Evolutionary conservation across 2,329 filamentous ascomycete genomes (phyloP), one percentile per base, ranked within the genome.

Genomic region (Aspergillus oerlinghausenensis): DNA sequence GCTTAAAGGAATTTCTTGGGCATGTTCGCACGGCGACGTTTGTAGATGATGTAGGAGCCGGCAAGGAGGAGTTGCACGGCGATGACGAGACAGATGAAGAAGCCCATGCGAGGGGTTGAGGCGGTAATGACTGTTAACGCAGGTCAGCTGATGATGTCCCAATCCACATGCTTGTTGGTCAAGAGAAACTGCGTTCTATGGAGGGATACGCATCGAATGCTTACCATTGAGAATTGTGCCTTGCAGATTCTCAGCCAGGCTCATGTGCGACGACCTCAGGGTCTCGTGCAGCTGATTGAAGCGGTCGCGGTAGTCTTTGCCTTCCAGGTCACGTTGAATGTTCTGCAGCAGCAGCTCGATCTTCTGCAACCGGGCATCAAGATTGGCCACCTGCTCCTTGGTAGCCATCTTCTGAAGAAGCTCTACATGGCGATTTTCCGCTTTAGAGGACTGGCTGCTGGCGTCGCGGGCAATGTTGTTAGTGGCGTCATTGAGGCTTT

Each of bases 1-100:
- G 51, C 57, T 70, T 79, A 96, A 70, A 96, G 77, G 74, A 92
- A 97, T 78, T 97, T 97, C 82, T 96, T 96, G n/a, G 90, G 90
- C 73, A 86, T 84, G 61, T 81, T 85, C 42, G 84, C 81, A 75
- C 88, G 84, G 69, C 88, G 86, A 65, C 86, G 83, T 82, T 96
- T 96, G 77, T 96, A 96, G 57, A 87, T 70, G 40, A 90, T 73
- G 70, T 92, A 96, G 1, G 80, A 83, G 2, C 75, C 84, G 0
- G 84, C 84, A 32, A 95, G 78, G 63, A 91, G 70, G 50, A 89
- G 69, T 75, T 97, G 92, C 61, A 90, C 85, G 19, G 83, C 86
- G 55, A 96, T 79, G 57, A 96, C 82, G 58, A 92, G 77, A 66
- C 88, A 82, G 62, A 96, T 83, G 64, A 87, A 82, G 54, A 82